Base-by-base conservation (phyloP, 176 grass and related monocot genomes). In the Guadua angustifolia region DNA sequence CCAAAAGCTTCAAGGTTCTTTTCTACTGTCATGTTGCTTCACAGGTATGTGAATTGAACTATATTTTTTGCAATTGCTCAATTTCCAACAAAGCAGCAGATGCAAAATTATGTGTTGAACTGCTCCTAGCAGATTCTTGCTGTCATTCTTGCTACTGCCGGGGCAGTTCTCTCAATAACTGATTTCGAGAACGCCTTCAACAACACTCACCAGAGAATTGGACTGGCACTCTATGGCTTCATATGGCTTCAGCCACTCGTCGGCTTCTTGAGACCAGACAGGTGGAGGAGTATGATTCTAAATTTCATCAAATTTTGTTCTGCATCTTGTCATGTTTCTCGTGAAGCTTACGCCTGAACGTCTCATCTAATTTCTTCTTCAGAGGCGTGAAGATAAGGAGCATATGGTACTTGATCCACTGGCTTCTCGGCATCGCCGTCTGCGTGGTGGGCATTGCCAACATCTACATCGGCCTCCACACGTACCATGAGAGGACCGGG, bases 111-210 rank as follows among this genome's bases (percentile, higher is more conserved):
- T 22, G 36, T n/a, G 66, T 52, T 42, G 12, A 16, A 57, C 25
- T 64, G 60, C 29, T 7, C 15, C 71, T 71, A 35, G 86, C 88
- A 99, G 97, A 72, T 92, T 43, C 39, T 73, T 61, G 97, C 88
- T 73, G 90, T 94, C 80, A 67, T 44, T 22, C 84, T 99, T 24
- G 91, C 91, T 22, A 99, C 93, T 46, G 91, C 93, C 26, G 93
- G 91, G 1, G 97, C 97, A 24, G 89, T 91, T 21, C 83, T 96
- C 46, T 94, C 97, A 22, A 78, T 96, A 75, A 89, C 74, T 15
- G 89, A 96, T 70, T 99, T 99, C 58, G 86, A 99, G 83, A 99
- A 99, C 81, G 89, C 89, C 15, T 99, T 99, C 91, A 91, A 94
- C 83, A 99, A 99, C 88, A 92, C 91, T 3, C 97, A 99, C 84